These are phyloP conservation scores for Penicillium bovifimosum DNA, from an alignment of 495 filamentous ascomycete genomes.

Conservation along the genomic window DNA sequence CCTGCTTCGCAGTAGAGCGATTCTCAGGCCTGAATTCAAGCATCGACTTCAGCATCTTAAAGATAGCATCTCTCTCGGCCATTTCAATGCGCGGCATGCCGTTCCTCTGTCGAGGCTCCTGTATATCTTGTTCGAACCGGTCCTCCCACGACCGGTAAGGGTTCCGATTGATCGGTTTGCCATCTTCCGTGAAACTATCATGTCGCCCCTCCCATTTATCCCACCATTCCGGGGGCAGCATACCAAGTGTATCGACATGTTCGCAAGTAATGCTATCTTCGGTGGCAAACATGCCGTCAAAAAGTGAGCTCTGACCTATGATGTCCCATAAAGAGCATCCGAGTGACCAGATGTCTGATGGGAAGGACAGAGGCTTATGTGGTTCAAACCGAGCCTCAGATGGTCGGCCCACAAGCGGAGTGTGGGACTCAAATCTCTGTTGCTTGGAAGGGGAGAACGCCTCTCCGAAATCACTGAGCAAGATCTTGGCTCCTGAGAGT, in stretches of 20 bases:
- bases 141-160: conserved; percentile 10
- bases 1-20: conserved; percentile 22
- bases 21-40: conserved; percentile 29
- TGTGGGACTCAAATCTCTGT: not conserved
- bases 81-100: conserved; percentile 1
- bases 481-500: conserved; percentile 24
- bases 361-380: conserved; percentile 16
- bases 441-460: not conserved
- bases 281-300: conserved; percentile 11
- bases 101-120: conserved; percentile 7
- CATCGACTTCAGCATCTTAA: conserved; percentile 26
- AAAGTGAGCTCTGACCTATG: conserved; percentile 6
- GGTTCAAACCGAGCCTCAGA: conserved; percentile 13
- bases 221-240: conserved; percentile 21
- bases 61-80: conserved; percentile 5
- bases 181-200: conserved; percentile 10
- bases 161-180: conserved; percentile 8
- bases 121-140: conserved; percentile 7
- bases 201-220: conserved; percentile 8
- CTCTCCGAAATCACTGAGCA: conserved; percentile 37
- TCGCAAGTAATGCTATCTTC: conserved; percentile 20
- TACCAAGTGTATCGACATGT: conserved; percentile 20
- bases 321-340: conserved; percentile 26
- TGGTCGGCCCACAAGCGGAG: not conserved
- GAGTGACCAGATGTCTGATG: conserved; percentile 31